Base-by-base conservation (phyloP, 164 flowering plant genomes). In the Aristolochia fimbriata region DNA sequence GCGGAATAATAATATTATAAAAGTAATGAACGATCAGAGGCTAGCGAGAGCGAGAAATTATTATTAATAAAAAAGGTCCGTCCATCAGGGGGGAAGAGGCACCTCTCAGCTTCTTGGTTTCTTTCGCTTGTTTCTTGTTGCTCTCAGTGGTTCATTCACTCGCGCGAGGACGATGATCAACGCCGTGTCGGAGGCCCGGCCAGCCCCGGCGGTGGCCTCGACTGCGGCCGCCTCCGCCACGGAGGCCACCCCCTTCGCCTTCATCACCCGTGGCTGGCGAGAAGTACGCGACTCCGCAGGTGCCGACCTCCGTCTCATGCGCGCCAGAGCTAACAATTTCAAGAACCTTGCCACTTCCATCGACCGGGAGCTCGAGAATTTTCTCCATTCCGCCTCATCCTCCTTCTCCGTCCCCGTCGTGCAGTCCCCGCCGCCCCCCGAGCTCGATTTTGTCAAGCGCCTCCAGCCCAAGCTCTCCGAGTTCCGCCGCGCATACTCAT, bases 331-430 rank as follows among this genome's bases (percentile, higher is more conserved):
- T 5, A 78, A 71, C 51, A 78, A 88, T 10, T 79, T 84, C 68
- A 81, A 79, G 76, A 75, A 80, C 48, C 72, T 86, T 0, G 94
- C 94, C 19, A 75, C 71, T 15, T 71, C 90, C 24, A 82, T 86
- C 67, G 90, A 87, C 60, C 71, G 80, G 15, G 95, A 84, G 69
- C 70, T 87, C 59, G 95, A 80, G 76, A 83, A 81, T 59, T 80
- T 84, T 66, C 55, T 82, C 55, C 64, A 71, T 41, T 81, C 85
- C 6, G 77, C 79, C 1, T 83, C 22, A 76, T 82, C 22, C 80
- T 75, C 20, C 75, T 76, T 15, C 55, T 27, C 53, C n/a, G 54
- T 33, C 14, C 53, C 54, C 15, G 17, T 46, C 21, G 69, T 76
- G 15, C 67, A 76, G 31, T 16, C 65, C 5, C 15, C 60, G 17